Evolutionary conservation across 2,329 filamentous ascomycete species (phyloP), one percentile per base, ranked within the genome.

Genomic region (Neofusicoccum parvum): DNA sequence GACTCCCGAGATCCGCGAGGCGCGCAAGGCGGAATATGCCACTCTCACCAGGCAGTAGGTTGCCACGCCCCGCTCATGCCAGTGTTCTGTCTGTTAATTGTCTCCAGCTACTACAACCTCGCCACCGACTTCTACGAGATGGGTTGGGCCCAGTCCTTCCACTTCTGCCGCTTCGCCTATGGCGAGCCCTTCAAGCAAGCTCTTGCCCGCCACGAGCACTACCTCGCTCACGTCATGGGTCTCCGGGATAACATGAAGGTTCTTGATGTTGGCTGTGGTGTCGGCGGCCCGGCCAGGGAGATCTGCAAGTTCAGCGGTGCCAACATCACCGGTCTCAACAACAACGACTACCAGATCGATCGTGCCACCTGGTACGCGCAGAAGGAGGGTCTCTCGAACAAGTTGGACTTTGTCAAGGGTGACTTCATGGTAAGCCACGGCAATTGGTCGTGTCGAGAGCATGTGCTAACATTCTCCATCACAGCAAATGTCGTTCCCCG

Each of bases 291-390:
- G 23, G 95, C 94, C 6, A 88, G 94, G 68, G 94, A 98, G 83
- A 98, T 99, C 73, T 92, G 92, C 81, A 96, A 96, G 82, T 99
- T 99, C 82, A 90, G 92, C 11, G 94, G 92, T 68, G 90, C 88
- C 72, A 92, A 97, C 73, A 87, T 98, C 69, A 90, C 92, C 27
- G 95, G 95, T 49, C 82, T 98, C 78, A 99, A 98, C 88, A 98
- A 97, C 88, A 98, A 98, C 80, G 92, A 97, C 82, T 99, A 99
- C 84, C 95, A 98, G 83, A 97, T 98, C 70, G 88, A 97, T 77
- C 92, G 95, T 70, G 94, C 94, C n/a, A 93, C 88, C 14, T 84
- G 86, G 64, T 97, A 97, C 76, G 92, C 94, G 2, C 80, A 86
- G 68, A 92, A 92, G 80, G 92, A 96, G 80, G 89, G 90, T 60